Conservation (phyloP, 768 basidiomycete species). For the Tephrocybe sp. region DNA sequence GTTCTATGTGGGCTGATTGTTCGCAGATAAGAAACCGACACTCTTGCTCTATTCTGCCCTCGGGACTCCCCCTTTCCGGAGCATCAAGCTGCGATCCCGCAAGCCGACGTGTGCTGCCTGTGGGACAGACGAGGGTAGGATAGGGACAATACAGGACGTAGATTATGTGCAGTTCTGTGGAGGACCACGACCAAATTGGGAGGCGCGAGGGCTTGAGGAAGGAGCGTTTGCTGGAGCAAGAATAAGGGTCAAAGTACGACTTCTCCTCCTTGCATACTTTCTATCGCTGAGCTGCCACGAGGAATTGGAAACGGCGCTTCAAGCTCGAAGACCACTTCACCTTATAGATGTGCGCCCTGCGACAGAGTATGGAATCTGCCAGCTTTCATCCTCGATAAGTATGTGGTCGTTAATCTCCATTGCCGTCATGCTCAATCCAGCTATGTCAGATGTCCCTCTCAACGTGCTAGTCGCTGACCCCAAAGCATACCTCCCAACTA, state of each 20-base stretch:
- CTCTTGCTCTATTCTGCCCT: slow-evolving; percentile 60
- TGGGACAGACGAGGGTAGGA: slow-evolving; percentile 45
- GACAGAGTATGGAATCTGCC: slow-evolving; percentile 86
- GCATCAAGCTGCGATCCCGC: slow-evolving; percentile 74
- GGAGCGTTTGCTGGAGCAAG: slow-evolving; percentile 39
- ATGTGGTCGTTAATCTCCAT: too few species aligned
- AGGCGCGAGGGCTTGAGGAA: slow-evolving; percentile 46
- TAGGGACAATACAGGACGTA: slow-evolving; percentile 49
- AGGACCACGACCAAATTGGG: slow-evolving; percentile 67
- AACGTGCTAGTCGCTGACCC: slow-evolving; percentile 64
- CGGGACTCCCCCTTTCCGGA: slow-evolving; percentile 72
- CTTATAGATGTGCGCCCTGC: slow-evolving; percentile 81
- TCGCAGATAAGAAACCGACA: slow-evolving; percentile 47
- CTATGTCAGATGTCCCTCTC: slow-evolving; percentile 66
- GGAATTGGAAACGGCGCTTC: slow-evolving; percentile 30
- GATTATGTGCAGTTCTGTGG: slow-evolving; percentile 92
- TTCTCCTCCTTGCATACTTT: not conserved
- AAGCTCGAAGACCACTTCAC: slow-evolving; percentile 24
- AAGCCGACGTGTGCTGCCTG: slow-evolving; percentile 78
- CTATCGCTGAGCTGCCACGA: not conserved
- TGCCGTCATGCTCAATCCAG: too few species aligned
- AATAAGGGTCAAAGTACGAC: slow-evolving; percentile 41
- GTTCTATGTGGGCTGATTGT: slow-evolving; percentile 61
- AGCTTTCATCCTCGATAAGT: slow-evolving; percentile 76
- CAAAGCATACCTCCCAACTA: slow-evolving; percentile 32